Conservation (phyloP, 805 yeast species). For the Monosporozyma aerobia region DNA sequence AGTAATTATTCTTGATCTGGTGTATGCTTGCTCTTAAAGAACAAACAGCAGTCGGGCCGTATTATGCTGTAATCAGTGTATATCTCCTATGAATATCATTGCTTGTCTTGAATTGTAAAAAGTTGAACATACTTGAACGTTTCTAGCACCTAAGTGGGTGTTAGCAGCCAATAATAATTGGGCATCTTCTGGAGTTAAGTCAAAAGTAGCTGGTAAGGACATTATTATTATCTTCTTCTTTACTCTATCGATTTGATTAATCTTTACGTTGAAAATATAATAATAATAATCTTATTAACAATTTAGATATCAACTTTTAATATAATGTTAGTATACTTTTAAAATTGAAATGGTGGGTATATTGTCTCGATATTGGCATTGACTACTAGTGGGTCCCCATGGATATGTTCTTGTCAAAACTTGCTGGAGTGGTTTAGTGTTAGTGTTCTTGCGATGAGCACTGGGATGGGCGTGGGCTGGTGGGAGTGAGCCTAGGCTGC, state of each 20-base stretch:
- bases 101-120: no score
- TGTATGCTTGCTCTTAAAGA: not conserved
- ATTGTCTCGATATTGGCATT: not conserved
- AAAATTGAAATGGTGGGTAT: not conserved
- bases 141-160: slow-evolving; percentile 98
- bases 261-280: not conserved
- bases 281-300: no score
- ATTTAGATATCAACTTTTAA: not conserved
- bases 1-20: no score
- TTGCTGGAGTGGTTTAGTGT: no score
- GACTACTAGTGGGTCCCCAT: not conserved
- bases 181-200: slow-evolving; percentile 96
- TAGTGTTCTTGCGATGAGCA: no score
- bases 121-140: slow-evolving; percentile 81
- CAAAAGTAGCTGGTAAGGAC: slow-evolving; percentile 84
- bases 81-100: no score
- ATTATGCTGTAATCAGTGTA: no score
- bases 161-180: slow-evolving; percentile 99
- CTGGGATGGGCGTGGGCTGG: no score
- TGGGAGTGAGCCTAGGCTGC: no score
- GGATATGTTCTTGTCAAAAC: no score
- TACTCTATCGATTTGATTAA: slow-evolving; percentile 2
- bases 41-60: no score
- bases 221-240: slow-evolving; percentile 31
- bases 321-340: not conserved